Evolutionary conservation across 768 basidiomycete species (phyloP).

Genomic region (Pleurotus sapidus): DNA sequence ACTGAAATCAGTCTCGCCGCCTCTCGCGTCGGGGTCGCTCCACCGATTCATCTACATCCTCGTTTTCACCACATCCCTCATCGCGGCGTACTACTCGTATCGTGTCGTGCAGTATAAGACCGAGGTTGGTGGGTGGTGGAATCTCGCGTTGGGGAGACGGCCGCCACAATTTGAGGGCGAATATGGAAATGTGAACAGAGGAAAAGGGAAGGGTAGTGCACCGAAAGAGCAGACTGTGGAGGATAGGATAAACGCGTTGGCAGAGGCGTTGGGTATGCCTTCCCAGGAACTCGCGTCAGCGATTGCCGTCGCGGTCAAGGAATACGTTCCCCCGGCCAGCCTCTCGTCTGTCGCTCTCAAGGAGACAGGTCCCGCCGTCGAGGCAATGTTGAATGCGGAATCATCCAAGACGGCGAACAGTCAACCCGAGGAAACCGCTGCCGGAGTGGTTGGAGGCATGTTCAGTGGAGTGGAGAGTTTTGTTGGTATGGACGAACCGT

Average conservation of each 20-base stretch:
- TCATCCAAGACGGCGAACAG: slow-evolving; percentile 9
- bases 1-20: slow-evolving; percentile 36
- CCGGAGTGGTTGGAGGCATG: slow-evolving; percentile 27
- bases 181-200: background rate
- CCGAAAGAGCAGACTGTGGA: slow-evolving; percentile 37
- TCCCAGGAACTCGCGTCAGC: slow-evolving; percentile 60
- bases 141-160: slow-evolving; percentile 37
- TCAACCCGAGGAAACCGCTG: slow-evolving; percentile 3
- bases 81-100: slow-evolving; percentile 52
- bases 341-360: slow-evolving; percentile 51
- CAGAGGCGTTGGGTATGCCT: slow-evolving; percentile 59
- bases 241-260: slow-evolving; percentile 55
- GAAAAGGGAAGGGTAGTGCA: background rate
- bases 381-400: slow-evolving; percentile 29
- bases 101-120: slow-evolving; percentile 44
- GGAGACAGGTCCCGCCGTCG: slow-evolving; percentile 43
- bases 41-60: slow-evolving; percentile 49
- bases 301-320: slow-evolving; percentile 56
- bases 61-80: slow-evolving; percentile 33
- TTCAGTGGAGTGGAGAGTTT: slow-evolving; percentile 34
- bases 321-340: slow-evolving; percentile 59
- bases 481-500: slow-evolving; percentile 48
- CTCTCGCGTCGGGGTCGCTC: slow-evolving; percentile 42
- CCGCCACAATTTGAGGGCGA: slow-evolving; percentile 20
- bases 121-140: slow-evolving; percentile 64